Base-by-base conservation (phyloP, 2,329 filamentous ascomycete species). In the Pseudopithomyces maydicus region DNA sequence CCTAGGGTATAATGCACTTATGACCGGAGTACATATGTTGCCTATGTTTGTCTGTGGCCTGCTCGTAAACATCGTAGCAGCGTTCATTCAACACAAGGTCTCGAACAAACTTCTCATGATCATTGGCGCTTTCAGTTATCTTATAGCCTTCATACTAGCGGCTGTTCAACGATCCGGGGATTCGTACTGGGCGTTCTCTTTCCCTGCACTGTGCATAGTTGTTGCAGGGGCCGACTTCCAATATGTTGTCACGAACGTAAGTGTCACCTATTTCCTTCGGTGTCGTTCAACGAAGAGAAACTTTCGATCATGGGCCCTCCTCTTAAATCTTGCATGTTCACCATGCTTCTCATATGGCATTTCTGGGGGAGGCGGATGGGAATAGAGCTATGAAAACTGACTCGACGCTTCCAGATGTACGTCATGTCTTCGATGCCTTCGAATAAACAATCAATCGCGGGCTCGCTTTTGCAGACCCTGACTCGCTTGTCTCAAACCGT, bases 151-250 rank as follows among this genome's bases (percentile, higher is more conserved):
- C 61, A 72, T 86, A 0, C 77, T 90, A 6, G 78, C 87, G 35
- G 82, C 84, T 0, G 80, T 89, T 47, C 85, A 88, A 65, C 74
- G 78, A 38, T 69, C 80, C 1, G 78, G 82, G 10, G 81, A 81
- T 54, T 81, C 78, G 17, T 90, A 90, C 69, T 90, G 88, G 88
- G 82, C 82, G 0, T 85, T 88, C 57, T 80, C 84, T 6, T 90
- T 90, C 67, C 86, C 87, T 0, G 81, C 82, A 0, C 73, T 89
- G 38, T 73, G 86, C 15, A 72, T 90, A 23, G 82, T 83, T 20
- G 87, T 90, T 1, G 77, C 88, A 3, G 88, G 88, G 1, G 87
- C 87, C 0, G 88, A 90, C 67, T 83, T 90, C 33, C 84, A 90
- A 56, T 90, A 90, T 71, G 89, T 89, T 57, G 87, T 90, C 20